Conservation (phyloP, 2,329 filamentous ascomycete genomes). For the Arthroderma sp. region DNA sequence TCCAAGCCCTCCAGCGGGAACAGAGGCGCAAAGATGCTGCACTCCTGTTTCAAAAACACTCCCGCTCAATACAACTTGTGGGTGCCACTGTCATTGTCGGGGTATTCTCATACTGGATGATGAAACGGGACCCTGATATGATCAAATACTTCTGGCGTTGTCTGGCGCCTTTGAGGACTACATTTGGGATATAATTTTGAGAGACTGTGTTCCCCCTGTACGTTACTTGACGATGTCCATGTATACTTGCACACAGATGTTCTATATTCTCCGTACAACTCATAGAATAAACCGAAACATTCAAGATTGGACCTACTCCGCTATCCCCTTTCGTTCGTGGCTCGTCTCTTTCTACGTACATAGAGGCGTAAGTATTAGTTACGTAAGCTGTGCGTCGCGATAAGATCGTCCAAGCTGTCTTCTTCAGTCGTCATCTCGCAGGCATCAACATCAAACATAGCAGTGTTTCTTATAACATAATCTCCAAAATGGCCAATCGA, state of each 20-base stretch:
- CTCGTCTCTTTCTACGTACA: not conserved
- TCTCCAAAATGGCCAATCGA: slow-evolving; percentile 56
- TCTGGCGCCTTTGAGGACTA: not conserved
- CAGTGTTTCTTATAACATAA: not conserved
- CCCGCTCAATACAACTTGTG: slow-evolving; percentile 49
- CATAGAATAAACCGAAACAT: no score
- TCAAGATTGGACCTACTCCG: no score
- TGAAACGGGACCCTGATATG: slow-evolving; percentile 34
- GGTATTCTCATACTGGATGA: slow-evolving; percentile 55
- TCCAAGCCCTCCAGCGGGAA: slow-evolving; percentile 55
- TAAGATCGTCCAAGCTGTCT: not conserved
- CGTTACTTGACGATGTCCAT: not conserved
- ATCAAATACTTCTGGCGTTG: not conserved
- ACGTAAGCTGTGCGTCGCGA: not conserved
- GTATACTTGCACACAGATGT: not conserved
- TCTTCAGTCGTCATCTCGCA: not conserved
- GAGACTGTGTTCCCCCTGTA: not conserved
- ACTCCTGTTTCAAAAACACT: slow-evolving; percentile 50
- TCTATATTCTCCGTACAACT: not conserved
- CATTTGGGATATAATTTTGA: not conserved
- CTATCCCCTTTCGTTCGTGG: no score
- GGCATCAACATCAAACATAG: not conserved
- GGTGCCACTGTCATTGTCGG: slow-evolving; percentile 57
- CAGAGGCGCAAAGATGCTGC: slow-evolving; percentile 46
- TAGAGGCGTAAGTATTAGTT: not conserved